These are phyloP conservation scores for Puccinia hordei DNA, from an alignment of 1,284 basidiomycete species.

Conservation along the genomic window DNA sequence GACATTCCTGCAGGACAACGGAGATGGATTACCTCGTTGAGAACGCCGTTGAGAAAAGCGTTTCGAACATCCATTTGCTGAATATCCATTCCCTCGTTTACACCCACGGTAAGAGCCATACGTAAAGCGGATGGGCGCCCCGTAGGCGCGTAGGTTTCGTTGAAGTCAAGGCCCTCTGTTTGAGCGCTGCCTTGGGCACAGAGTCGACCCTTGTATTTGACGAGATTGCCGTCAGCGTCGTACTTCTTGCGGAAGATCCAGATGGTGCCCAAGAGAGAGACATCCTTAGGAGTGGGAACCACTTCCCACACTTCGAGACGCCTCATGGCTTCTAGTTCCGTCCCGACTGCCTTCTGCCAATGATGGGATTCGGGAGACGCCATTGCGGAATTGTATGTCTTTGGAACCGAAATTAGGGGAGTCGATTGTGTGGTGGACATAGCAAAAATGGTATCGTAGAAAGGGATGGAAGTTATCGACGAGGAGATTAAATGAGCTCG, in stretches of 20 bases:
- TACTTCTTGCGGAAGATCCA: neutral
- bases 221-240: neutral
- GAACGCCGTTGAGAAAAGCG: neutral
- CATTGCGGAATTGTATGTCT: neutral
- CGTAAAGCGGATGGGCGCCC: neutral
- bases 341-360: neutral
- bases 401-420: neutral
- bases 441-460: no score
- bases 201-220: no score
- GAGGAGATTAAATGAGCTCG: no score
- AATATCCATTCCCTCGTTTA: no score
- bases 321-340: neutral
- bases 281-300: neutral
- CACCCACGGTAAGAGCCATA: no score
- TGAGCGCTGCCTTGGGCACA: constrained; percentile 6
- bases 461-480: no score
- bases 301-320: neutral
- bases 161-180: neutral
- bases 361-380: neutral
- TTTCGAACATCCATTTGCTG: constrained; percentile 12
- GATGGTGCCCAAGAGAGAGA: neutral
- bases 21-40: constrained; percentile 4
- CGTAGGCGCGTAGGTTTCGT: neutral
- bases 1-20: neutral
- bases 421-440: no score